phyloP scores from a whole-genome alignment of 371 early-diverging fungal genomes.

The Mucor sp. region DNA sequence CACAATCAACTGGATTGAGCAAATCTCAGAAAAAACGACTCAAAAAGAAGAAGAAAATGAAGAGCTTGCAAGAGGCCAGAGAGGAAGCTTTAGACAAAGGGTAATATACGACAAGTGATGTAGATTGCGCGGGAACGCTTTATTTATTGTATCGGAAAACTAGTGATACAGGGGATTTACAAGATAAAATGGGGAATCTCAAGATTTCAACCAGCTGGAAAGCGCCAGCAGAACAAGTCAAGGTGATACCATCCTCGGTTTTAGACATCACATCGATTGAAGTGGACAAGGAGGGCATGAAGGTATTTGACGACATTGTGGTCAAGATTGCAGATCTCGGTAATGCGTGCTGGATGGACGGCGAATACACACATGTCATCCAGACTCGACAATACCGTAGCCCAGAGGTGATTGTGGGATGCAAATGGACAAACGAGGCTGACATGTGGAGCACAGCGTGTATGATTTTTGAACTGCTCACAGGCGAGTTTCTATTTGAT shows the following conservation, averaged over 20 bases:
- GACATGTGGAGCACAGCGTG: slow-evolving; percentile 98
- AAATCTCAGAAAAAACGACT: slow-evolving; percentile 43
- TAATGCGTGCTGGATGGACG: slow-evolving; percentile 94
- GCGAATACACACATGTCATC: slow-evolving; percentile 94
- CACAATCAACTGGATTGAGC: slow-evolving; percentile 24
- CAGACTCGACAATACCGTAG: slow-evolving; percentile 98
- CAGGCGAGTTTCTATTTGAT: slow-evolving; percentile 95
- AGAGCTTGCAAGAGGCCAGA: slow-evolving; percentile 15
- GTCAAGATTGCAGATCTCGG: slow-evolving; percentile 98
- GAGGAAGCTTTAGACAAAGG: slow-evolving; percentile 8
- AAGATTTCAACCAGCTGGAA: slow-evolving; percentile 8
- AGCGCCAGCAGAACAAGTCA: slow-evolving; percentile 8
- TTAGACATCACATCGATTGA: slow-evolving; percentile 33
- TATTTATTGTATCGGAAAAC: background rate
- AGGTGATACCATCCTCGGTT: slow-evolving; percentile 30
- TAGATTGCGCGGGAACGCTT: background rate
- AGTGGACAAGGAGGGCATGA: background rate
- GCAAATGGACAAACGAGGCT: slow-evolving; percentile 84
- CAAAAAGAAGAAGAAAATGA: slow-evolving; percentile 35
- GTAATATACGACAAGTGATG: background rate
- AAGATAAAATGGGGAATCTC: slow-evolving; percentile 11
- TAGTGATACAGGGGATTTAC: slow-evolving; percentile 4
- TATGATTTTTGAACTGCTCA: slow-evolving; percentile 84
- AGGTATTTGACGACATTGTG: slow-evolving; percentile 46
- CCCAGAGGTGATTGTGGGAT: slow-evolving; percentile 98